Evolutionary conservation across 2,329 filamentous ascomycete species (phyloP).

Genomic region (Talaromyces amestolkiae): DNA sequence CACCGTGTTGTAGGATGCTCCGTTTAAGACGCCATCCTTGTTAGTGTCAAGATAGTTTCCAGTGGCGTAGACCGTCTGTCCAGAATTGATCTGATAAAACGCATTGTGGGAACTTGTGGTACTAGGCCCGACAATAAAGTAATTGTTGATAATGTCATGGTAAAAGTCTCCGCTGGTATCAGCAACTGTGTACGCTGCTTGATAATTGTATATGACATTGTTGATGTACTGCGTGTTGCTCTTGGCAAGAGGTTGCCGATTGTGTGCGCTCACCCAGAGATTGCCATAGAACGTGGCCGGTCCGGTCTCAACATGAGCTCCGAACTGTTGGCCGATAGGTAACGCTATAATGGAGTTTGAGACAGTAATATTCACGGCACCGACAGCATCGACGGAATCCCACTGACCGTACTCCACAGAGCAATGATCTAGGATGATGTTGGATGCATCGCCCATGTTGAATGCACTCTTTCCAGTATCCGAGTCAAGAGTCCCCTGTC

Average conservation of each 20-base stretch:
- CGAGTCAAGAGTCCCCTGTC: slow-evolving; percentile 41
- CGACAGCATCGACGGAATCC: slow-evolving; percentile 55
- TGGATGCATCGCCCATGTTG: slow-evolving; percentile 52
- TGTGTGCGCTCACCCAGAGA: slow-evolving; percentile 58
- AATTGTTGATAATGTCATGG: slow-evolving; percentile 57
- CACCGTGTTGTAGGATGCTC: slow-evolving; percentile 23
- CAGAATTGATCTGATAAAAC: slow-evolving; percentile 56
- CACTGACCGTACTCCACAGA: slow-evolving; percentile 57
- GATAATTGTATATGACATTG: slow-evolving; percentile 57
- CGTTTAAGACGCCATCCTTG: slow-evolving; percentile 51
- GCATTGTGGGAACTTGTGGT: slow-evolving; percentile 45
- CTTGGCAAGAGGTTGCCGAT: slow-evolving; percentile 58
- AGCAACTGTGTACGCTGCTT: slow-evolving; percentile 56
- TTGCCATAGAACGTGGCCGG: slow-evolving; percentile 54
- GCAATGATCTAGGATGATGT: slow-evolving; percentile 59
- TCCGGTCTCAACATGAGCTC: slow-evolving; percentile 54
- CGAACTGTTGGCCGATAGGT: slow-evolving; percentile 44
- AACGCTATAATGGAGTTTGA: slow-evolving; percentile 54
- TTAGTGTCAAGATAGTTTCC: slow-evolving; percentile 55
- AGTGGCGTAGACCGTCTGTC: slow-evolving; percentile 54
- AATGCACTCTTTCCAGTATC: slow-evolving; percentile 53
- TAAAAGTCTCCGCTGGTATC: slow-evolving; percentile 49
- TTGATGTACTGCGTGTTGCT: slow-evolving; percentile 55
- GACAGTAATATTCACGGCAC: slow-evolving; percentile 50
- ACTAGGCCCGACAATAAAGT: slow-evolving; percentile 56